Evolutionary conservation across 768 basidiomycete species (phyloP).

Genomic region (Hypsizygus marmoreus): DNA sequence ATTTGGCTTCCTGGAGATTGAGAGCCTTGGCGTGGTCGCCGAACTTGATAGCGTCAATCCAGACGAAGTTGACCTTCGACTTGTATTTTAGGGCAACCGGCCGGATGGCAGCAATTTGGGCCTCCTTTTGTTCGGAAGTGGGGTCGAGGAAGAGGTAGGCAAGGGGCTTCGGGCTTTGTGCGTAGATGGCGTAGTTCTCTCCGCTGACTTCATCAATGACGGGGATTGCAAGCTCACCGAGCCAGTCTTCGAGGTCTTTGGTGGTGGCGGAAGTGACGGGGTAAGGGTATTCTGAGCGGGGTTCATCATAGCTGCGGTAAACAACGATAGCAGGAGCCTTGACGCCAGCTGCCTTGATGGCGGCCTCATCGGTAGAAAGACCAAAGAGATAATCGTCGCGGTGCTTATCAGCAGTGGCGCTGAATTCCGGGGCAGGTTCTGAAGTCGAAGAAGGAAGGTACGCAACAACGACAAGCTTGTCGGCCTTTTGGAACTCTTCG

Average conservation of each 20-base stretch:
- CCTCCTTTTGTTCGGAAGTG: slow-evolving; percentile 60
- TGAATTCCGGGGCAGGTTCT: slow-evolving; percentile 72
- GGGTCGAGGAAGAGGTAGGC: slow-evolving; percentile 96
- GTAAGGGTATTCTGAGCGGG: slow-evolving; percentile 66
- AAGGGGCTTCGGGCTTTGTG: slow-evolving; percentile 78
- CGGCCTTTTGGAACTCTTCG: slow-evolving; percentile 82
- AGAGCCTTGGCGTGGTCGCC: slow-evolving; percentile 94
- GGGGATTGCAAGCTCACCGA: slow-evolving; percentile 83
- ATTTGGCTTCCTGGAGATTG: slow-evolving; percentile 81
- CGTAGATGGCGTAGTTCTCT: slow-evolving; percentile 91
- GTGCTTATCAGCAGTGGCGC: slow-evolving; percentile 77
- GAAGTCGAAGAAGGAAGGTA: slow-evolving; percentile 79
- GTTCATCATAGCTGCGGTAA: slow-evolving; percentile 93
- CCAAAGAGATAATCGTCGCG: slow-evolving; percentile 97
- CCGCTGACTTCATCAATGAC: slow-evolving; percentile 89
- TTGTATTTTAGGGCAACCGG: slow-evolving; percentile 82
- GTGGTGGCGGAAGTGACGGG: slow-evolving; percentile 55
- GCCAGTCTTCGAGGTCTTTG: slow-evolving; percentile 73
- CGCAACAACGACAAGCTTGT: slow-evolving; percentile 89
- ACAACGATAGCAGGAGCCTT: slow-evolving; percentile 84
- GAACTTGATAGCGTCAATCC: slow-evolving; percentile 95
- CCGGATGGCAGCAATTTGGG: slow-evolving; percentile 64
- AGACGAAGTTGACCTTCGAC: slow-evolving; percentile 93
- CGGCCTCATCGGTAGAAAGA: slow-evolving; percentile 69
- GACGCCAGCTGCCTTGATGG: slow-evolving; percentile 70